Base-by-base conservation (phyloP, 371 early-diverging fungal genomes). In the Syncephalastrum racemosum region DNA sequence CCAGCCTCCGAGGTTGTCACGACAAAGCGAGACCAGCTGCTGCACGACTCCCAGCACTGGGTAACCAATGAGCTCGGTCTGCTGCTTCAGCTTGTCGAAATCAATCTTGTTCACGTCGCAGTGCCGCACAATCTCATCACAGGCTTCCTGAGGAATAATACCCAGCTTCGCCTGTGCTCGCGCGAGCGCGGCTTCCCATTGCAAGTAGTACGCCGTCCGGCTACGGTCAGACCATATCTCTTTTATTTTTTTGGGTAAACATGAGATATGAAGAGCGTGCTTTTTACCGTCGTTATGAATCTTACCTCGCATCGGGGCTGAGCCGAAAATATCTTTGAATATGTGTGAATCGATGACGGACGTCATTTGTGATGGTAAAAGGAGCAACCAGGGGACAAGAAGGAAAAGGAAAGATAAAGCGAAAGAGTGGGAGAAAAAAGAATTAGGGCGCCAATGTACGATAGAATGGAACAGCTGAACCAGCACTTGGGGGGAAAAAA, bases 241-340 rank as follows among this genome's bases (percentile, higher is more conserved):
- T 63, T 44, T 40, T n/a, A n/a, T 43, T 24, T 8, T n/a, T 7
- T 10, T 15, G 18, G 36, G 40, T 52, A n/a, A 39, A 52, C 4
- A n/a, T 39, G 25, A 39, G 18, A 22, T 16, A 15, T n/a, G 4
- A 16, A 5, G 5, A 4, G n/a, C n/a, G n/a, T n/a, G n/a, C 36
- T 31, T 10, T 31, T n/a, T 31, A 31, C 36, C 6, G 12, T 5
- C 2, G 36, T 2, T 10, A 10, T 31, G 10, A 10, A 1, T 41
- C 4, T 53, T 53, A 62, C 63, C 54, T 50, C 63, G 18, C 57
- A 57, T 58, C 36, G 48, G 23, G 8, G 51, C 31, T 2, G 54
- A 48, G 12, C 63, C 63, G 49, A 63, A 63, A 36, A 63, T 63
- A 45, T 63, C 63, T 40, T 49, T 63, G 58, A 63, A 63, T 20